Conservation (phyloP, 345 rosid species). For the Diplotaxis tenuifolia region DNA sequence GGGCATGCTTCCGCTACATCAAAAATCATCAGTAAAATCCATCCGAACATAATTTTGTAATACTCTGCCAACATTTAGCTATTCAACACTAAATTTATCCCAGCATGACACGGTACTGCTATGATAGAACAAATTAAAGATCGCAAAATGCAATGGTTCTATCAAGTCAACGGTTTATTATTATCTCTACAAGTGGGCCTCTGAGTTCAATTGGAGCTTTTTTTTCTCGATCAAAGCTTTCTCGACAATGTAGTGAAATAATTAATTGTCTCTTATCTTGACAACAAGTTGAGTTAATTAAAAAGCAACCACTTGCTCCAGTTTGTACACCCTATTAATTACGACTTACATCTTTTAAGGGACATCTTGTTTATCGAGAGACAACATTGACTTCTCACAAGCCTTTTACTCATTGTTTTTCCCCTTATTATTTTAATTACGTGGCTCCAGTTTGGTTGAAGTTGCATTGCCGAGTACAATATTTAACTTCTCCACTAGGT, state of each 20-base stretch:
- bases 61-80: background rate
- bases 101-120: background rate
- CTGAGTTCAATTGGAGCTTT: background rate
- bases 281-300: conserved; percentile 14
- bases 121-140: background rate
- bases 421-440: background rate
- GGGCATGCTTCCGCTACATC: no score
- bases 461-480: conserved; percentile 17
- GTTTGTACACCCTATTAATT: background rate
- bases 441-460: conserved; percentile 26
- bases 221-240: background rate
- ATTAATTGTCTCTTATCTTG: background rate
- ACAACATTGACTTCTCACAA: background rate
- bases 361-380: background rate
- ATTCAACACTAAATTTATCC: background rate
- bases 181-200: background rate
- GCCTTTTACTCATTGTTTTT: background rate
- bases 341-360: background rate
- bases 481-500: conserved; percentile 9
- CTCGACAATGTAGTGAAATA: background rate
- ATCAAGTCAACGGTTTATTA: background rate
- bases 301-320: background rate
- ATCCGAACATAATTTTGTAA: background rate
- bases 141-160: background rate
- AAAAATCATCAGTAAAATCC: no score